phyloP scores from a whole-genome alignment of 805 yeast species.

The Brettanomyces nanus region DNA sequence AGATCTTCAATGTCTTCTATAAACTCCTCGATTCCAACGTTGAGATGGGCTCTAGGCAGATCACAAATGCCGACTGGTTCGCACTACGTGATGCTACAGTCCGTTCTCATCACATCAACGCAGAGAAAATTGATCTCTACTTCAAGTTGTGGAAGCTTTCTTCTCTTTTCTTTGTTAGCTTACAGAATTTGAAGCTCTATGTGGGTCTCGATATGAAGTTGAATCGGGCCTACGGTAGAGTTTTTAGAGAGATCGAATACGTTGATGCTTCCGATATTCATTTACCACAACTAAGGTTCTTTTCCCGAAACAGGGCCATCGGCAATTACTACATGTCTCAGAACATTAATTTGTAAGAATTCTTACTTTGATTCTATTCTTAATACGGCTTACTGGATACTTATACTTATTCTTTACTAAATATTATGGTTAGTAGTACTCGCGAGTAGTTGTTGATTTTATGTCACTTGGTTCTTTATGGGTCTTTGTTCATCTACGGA shows the following conservation, averaged over 20 bases:
- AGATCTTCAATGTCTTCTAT: constrained; percentile 33
- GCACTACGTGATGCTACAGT: constrained; percentile 76
- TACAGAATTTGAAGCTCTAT: constrained; percentile 34
- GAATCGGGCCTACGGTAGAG: constrained; percentile 29
- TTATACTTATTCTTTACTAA: too few relatives aligned
- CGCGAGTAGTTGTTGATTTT: neutral
- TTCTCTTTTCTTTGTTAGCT: constrained; percentile 36
- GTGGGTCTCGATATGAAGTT: constrained; percentile 34
- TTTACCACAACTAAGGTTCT: constrained; percentile 30
- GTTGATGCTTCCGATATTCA: constrained; percentile 29
- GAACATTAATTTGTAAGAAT: neutral
- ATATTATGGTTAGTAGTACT: too few relatives aligned
- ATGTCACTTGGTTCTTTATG: too few relatives aligned
- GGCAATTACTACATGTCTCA: constrained; percentile 10
- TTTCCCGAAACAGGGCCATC: constrained; percentile 16
- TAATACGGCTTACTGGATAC: too few relatives aligned
- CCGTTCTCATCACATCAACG: constrained; percentile 26
- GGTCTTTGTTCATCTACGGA: neutral
- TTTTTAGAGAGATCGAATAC: constrained; percentile 24
- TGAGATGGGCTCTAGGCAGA: constrained; percentile 40
- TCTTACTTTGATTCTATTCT: too few relatives aligned
- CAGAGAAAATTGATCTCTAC: constrained; percentile 43
- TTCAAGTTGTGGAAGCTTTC: constrained; percentile 44
- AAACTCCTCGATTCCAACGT: constrained; percentile 35
- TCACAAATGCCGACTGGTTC: constrained; percentile 81